These are phyloP conservation scores for Collariella sp. DNA, from an alignment of 495 filamentous ascomycete genomes.

Conservation along the genomic window DNA sequence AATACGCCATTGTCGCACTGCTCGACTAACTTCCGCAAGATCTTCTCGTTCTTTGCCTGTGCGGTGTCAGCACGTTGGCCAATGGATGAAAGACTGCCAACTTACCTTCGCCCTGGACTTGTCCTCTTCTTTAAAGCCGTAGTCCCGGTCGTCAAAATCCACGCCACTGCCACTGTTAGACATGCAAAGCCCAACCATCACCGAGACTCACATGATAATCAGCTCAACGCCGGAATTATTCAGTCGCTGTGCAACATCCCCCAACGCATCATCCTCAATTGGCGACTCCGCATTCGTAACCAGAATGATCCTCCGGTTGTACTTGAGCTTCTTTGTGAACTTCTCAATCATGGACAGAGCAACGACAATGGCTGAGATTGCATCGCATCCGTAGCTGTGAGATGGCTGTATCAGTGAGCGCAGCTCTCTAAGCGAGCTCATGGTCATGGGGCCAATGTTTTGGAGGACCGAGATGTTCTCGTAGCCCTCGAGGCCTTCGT, in stretches of 20 bases:
- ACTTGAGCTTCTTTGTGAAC: constrained; percentile 85
- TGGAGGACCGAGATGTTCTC: constrained; percentile 68
- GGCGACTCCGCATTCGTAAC: constrained; percentile 69
- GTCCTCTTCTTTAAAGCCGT: constrained; percentile 86
- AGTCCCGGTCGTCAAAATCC: constrained; percentile 91
- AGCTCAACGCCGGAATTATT: constrained; percentile 70
- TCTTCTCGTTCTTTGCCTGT: constrained; percentile 51
- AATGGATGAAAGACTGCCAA: background rate
- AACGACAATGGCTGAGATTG: constrained; percentile 75
- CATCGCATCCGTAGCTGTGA: constrained; percentile 53
- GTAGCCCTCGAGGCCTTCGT: constrained; percentile 54
- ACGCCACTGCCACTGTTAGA: constrained; percentile 52
- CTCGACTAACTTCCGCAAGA: constrained; percentile 55
- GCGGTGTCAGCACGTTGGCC: background rate
- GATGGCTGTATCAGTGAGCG: constrained; percentile 58
- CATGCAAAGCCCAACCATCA: background rate
- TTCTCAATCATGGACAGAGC: constrained; percentile 78
- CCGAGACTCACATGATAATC: constrained; percentile 58
- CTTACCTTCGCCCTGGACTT: constrained; percentile 61
- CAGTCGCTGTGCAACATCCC: constrained; percentile 60
- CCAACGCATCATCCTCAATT: constrained; percentile 59
- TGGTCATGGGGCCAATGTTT: constrained; percentile 60
- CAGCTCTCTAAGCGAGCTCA: constrained; percentile 60
- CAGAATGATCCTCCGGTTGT: constrained; percentile 69
- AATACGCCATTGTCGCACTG: constrained; percentile 55